phyloP scores from a whole-genome alignment of 495 filamentous ascomycete genomes.

The Neurospora sp. region DNA sequence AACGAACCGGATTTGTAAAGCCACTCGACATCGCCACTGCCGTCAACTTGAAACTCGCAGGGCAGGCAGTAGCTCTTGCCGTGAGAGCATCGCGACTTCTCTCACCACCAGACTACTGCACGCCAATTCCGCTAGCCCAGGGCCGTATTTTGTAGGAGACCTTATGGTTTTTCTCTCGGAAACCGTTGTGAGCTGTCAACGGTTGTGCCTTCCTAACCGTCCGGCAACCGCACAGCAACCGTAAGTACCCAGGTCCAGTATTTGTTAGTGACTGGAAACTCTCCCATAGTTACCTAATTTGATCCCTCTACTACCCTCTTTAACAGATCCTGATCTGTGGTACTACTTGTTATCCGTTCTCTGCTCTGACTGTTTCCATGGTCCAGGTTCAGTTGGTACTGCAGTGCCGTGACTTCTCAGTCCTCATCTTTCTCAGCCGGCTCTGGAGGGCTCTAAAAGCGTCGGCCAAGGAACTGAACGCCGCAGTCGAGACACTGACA shows the following conservation, averaged over 20 bases:
- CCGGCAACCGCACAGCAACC: not conserved
- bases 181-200: not conserved
- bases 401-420: not conserved
- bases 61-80: not conserved
- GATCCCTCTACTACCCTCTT: not conserved
- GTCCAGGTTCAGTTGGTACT: not conserved
- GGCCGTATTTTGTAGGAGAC: not conserved
- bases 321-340: not conserved
- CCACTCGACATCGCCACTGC: too few species aligned
- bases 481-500: not conserved
- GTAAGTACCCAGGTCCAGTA: not conserved
- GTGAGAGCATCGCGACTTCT: not conserved
- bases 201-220: not conserved
- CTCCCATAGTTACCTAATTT: not conserved
- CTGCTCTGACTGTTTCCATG: not conserved
- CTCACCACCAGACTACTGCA: not conserved
- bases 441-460: not conserved
- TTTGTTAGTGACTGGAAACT: not conserved
- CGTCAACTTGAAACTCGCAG: too few species aligned
- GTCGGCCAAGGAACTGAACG: not conserved
- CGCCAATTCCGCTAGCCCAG: not conserved
- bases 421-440: not conserved
- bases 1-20: too few species aligned
- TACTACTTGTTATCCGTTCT: not conserved
- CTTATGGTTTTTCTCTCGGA: not conserved